These are phyloP conservation scores for Suhomyces taliae DNA, from an alignment of 1,139 yeast species.

Conservation along the genomic window DNA sequence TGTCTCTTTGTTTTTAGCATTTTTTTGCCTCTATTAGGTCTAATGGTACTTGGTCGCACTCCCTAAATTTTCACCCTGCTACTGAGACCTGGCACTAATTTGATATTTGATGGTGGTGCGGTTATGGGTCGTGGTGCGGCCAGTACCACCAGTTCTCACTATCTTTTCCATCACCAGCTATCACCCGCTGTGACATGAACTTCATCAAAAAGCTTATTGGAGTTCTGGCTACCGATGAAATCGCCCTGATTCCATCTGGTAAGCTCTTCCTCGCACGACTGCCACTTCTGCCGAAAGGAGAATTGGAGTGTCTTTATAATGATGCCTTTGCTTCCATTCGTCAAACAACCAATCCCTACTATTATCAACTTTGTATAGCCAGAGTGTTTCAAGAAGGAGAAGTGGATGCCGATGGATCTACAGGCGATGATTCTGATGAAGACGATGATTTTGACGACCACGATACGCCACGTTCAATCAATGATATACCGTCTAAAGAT, in stretches of 20 bases:
- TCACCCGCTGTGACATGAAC: slow-evolving; percentile 53
- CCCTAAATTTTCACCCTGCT: too few species aligned
- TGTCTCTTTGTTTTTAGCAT: too few species aligned
- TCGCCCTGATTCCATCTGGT: slow-evolving; percentile 77
- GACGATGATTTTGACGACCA: slow-evolving; percentile 52
- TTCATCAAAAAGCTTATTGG: slow-evolving; percentile 71
- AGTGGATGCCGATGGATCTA: slow-evolving; percentile 35
- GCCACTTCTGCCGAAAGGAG: slow-evolving; percentile 82
- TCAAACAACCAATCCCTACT: slow-evolving; percentile 62
- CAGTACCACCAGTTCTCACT: neutral
- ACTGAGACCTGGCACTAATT: too few species aligned
- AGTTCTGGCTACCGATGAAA: slow-evolving; percentile 60
- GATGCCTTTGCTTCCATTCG: slow-evolving; percentile 78
- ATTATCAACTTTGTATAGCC: slow-evolving; percentile 70
- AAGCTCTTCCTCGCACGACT: slow-evolving; percentile 72
- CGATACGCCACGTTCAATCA: slow-evolving; percentile 28
- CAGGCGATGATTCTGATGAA: slow-evolving; percentile 52
- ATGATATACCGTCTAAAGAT: slow-evolving; percentile 47
- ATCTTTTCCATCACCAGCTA: neutral
- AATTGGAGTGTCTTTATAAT: slow-evolving; percentile 72
- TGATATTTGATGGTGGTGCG: too few species aligned
- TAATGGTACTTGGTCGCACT: too few species aligned
- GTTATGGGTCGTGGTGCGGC: neutral
- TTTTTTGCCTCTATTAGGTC: too few species aligned
- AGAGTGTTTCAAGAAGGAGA: slow-evolving; percentile 72